phyloP scores from a whole-genome alignment of 2,329 filamentous ascomycete genomes.

The Clonostachys byssicola region DNA sequence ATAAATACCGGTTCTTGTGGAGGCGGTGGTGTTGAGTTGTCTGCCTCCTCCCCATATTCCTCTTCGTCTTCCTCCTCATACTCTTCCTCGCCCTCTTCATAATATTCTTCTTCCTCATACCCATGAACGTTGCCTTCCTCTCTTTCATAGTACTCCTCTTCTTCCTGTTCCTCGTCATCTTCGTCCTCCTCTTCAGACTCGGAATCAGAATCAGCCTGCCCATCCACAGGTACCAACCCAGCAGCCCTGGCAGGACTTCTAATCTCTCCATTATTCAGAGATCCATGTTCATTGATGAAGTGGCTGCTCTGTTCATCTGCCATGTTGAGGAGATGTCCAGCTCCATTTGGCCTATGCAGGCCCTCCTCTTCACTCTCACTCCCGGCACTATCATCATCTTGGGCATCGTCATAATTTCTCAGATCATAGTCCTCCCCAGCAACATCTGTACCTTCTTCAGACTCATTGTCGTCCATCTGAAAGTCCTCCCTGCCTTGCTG shows the following conservation, averaged over 20 bases:
- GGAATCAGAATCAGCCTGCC: slow-evolving; percentile 8
- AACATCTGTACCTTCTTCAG: slow-evolving; percentile 16
- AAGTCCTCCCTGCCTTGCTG: slow-evolving; percentile 1
- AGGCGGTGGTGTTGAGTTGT: slow-evolving; percentile 5
- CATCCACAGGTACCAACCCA: slow-evolving; percentile 12
- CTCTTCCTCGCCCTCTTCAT: slow-evolving; percentile 5
- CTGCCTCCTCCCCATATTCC: slow-evolving; percentile 1
- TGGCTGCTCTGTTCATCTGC: too few species aligned
- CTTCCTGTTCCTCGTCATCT: slow-evolving; percentile 16
- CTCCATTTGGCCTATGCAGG: slow-evolving; percentile 17
- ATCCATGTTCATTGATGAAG: too few species aligned
- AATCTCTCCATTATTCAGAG: too few species aligned
- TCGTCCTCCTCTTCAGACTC: slow-evolving; percentile 13
- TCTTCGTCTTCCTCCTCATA: slow-evolving; percentile 2
- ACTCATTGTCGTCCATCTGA: slow-evolving; percentile 10
- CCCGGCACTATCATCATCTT: slow-evolving; percentile 21
- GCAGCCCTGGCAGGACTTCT: background rate
- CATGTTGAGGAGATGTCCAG: slow-evolving; percentile 4
- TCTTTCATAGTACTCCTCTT: slow-evolving; percentile 14
- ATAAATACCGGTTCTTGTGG: slow-evolving; percentile 36
- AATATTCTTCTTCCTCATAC: slow-evolving; percentile 7
- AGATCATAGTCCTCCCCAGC: slow-evolving; percentile 26
- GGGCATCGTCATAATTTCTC: slow-evolving; percentile 21
- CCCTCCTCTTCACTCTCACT: slow-evolving; percentile 19
- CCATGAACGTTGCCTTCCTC: slow-evolving; percentile 10